A percentile compares a stretch with the other conserved stretches of the same genome.
These are phyloP conservation scores for Calonectria hongkongensis DNA, from an alignment of 2,329 filamentous ascomycete species.

Conservation along the genomic window DNA sequence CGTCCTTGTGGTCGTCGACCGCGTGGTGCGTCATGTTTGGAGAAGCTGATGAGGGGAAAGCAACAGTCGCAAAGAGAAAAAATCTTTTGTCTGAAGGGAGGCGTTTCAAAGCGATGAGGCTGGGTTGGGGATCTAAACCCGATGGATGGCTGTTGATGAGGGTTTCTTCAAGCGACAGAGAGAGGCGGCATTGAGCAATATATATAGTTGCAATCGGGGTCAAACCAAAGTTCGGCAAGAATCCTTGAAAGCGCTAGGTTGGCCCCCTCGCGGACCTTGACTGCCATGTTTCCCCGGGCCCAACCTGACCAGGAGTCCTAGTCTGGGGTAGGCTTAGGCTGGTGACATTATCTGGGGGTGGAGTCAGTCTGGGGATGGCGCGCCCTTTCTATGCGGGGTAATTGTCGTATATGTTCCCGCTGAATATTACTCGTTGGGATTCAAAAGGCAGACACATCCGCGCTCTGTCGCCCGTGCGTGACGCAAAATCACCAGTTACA, in stretches of 20 bases:
- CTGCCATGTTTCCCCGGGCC: background rate
- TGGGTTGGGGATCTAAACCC: constrained; percentile 2
- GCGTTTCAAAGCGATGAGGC: background rate
- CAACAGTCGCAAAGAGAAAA: background rate
- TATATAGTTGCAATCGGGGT: constrained; percentile 41
- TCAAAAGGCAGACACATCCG: constrained; percentile 38
- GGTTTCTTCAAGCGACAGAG: background rate
- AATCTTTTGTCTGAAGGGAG: background rate
- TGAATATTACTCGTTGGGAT: constrained; percentile 42
- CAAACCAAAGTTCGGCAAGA: constrained; percentile 13
- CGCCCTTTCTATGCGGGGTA: constrained; percentile 41
- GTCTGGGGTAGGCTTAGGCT: constrained; percentile 37
- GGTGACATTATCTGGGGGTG: constrained; percentile 37
- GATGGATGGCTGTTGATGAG: constrained; percentile 27
- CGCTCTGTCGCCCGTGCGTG: constrained; percentile 20
- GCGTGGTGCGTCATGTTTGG: constrained; percentile 35
- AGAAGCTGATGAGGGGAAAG: background rate
- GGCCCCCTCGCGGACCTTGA: constrained; percentile 26
- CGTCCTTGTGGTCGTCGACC: constrained; percentile 32
- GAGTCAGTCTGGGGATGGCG: constrained; percentile 43
- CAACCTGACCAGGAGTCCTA: constrained; percentile 16
- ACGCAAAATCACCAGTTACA: constrained; percentile 30
- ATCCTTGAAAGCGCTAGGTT: constrained; percentile 34
- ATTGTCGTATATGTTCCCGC: constrained; percentile 30
- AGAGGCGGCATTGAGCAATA: constrained; percentile 20